phyloP scores from a whole-genome alignment of 1,139 yeast genomes.

The Ogataea hybrid region DNA sequence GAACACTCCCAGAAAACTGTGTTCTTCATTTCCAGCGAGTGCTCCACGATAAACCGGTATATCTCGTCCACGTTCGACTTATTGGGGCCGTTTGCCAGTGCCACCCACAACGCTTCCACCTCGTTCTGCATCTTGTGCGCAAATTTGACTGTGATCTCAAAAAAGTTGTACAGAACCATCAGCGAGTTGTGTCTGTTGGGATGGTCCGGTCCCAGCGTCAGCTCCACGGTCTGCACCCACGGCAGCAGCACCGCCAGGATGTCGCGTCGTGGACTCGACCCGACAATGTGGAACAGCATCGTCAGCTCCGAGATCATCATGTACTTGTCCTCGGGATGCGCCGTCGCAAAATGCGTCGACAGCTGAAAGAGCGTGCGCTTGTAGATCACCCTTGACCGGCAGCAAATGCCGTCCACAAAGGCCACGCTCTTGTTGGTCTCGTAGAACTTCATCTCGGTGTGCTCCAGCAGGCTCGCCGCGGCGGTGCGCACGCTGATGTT shows the following conservation, averaged over 20 bases:
- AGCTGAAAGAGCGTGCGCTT: constrained; percentile 73
- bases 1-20: constrained; percentile 75
- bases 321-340: constrained; percentile 56
- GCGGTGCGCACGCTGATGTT: constrained; percentile 55
- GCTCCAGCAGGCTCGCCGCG: constrained; percentile 58
- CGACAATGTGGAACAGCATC: constrained; percentile 64
- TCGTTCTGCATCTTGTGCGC: constrained; percentile 76
- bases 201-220: constrained; percentile 45
- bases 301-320: constrained; percentile 71
- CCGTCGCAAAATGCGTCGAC: constrained; percentile 58
- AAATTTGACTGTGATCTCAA: constrained; percentile 80
- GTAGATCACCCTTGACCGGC: constrained; percentile 69
- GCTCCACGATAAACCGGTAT: constrained; percentile 64
- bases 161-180: constrained; percentile 79
- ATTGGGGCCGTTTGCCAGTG: constrained; percentile 71
- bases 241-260: constrained; percentile 79
- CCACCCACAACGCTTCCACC: constrained; percentile 94
- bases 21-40: constrained; percentile 70
- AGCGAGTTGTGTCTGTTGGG: constrained; percentile 51
- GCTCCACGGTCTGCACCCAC: constrained; percentile 81
- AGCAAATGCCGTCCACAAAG: constrained; percentile 61
- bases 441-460: constrained; percentile 53
- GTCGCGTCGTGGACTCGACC: constrained; percentile 63
- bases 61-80: constrained; percentile 70
- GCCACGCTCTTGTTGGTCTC: constrained; percentile 45